These are phyloP conservation scores for Camellia oleifera DNA, from an alignment of 179 eudicot species.

Conservation along the genomic window DNA sequence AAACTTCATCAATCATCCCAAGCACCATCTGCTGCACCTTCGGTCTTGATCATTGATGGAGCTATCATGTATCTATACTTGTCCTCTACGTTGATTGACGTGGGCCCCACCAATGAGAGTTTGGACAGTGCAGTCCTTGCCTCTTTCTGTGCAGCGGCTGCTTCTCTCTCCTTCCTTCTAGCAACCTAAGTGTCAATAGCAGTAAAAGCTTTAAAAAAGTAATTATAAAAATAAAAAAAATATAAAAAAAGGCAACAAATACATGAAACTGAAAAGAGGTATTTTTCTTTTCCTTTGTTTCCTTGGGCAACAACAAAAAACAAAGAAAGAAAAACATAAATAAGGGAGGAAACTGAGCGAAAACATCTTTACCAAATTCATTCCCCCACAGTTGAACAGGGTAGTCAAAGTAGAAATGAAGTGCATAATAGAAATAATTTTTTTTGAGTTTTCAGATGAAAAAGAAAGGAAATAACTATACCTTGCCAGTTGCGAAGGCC, in stretches of 20 bases:
- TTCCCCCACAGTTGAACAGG: not conserved
- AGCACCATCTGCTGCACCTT: constrained; percentile 56
- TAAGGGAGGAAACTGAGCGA: not conserved
- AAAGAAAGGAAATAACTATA: constrained; percentile 8
- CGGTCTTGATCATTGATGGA: constrained; percentile 34
- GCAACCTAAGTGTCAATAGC: constrained; percentile 33
- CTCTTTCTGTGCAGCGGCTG: constrained; percentile 46
- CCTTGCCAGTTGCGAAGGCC: constrained; percentile 55
- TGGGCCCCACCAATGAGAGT: constrained; percentile 23
- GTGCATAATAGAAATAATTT: too few species aligned
- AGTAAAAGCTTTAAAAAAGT: not conserved
- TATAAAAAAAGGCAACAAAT: too few species aligned
- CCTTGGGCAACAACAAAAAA: not conserved
- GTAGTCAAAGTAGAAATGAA: not conserved
- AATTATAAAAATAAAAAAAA: too few species aligned
- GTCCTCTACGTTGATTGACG: constrained; percentile 45
- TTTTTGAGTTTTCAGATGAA: not conserved
- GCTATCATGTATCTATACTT: constrained; percentile 50
- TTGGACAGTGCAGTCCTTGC: constrained; percentile 35
- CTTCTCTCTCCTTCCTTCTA: constrained; percentile 53
- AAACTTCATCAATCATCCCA: constrained; percentile 42
- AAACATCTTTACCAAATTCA: not conserved
- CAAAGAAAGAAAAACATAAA: not conserved
- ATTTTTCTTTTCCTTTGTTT: not conserved
- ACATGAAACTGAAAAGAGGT: not conserved